Evolutionary conservation across 2,329 filamentous ascomycete genomes (phyloP).

Genomic region (Cytospora schulzeri): DNA sequence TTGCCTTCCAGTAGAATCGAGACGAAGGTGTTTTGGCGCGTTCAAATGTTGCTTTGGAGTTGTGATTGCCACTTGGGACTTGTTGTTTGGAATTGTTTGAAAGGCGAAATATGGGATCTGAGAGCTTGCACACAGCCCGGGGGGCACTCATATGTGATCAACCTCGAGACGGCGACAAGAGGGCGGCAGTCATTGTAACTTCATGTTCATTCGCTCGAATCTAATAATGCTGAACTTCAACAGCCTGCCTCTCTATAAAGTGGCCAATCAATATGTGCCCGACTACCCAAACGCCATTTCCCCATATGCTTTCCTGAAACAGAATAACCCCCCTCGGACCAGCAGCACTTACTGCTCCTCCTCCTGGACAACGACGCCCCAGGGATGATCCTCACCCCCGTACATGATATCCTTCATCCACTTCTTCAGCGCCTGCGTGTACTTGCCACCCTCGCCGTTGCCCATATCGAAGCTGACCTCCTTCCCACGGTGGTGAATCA

Average conservation of each 20-base stretch:
- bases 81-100: not conserved
- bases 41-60: not conserved
- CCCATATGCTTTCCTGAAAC: constrained; percentile 7
- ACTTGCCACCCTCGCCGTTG: constrained; percentile 52
- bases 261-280: not conserved
- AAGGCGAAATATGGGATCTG: not conserved
- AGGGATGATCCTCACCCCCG: constrained; percentile 67
- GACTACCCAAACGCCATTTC: constrained; percentile 6
- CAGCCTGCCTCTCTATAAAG: not conserved
- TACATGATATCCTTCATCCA: constrained; percentile 77
- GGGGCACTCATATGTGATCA: not conserved
- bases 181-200: not conserved
- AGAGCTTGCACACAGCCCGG: not conserved
- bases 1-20: not conserved
- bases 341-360: constrained; percentile 44
- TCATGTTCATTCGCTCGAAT: not conserved
- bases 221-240: not conserved
- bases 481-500: constrained; percentile 67
- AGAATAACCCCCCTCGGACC: too few species aligned
- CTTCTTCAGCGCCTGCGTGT: constrained; percentile 65
- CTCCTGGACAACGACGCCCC: constrained; percentile 69
- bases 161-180: not conserved
- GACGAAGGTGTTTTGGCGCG: not conserved
- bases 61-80: not conserved
- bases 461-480: constrained; percentile 66